Conservation (phyloP, 768 basidiomycete genomes). For the Fomitopsis pulvina region DNA sequence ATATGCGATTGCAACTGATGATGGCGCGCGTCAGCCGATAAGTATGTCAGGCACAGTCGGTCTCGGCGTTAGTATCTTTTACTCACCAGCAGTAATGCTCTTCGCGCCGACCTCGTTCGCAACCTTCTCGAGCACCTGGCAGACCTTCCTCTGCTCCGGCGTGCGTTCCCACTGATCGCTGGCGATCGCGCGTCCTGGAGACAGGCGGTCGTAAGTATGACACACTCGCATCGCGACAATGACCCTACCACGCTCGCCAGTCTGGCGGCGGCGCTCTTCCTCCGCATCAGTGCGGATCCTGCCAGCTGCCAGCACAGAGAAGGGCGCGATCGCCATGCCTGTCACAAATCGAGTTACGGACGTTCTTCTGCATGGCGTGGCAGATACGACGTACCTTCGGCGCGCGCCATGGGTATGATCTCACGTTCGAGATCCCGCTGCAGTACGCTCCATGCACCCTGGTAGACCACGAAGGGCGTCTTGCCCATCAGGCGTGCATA, state of each 20-base stretch:
- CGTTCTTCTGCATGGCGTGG: slow-evolving; percentile 25
- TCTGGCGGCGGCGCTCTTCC: slow-evolving; percentile 24
- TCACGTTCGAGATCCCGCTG: slow-evolving; percentile 37
- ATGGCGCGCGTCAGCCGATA: not conserved
- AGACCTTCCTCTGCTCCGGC: slow-evolving; percentile 36
- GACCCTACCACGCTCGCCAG: slow-evolving; percentile 26
- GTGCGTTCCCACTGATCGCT: slow-evolving; percentile 38
- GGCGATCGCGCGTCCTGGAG: slow-evolving; percentile 27
- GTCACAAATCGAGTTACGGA: not conserved
- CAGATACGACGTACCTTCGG: slow-evolving; percentile 20
- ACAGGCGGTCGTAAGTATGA: not conserved
- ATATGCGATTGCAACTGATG: slow-evolving; percentile 45
- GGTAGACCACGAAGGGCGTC: slow-evolving; percentile 38
- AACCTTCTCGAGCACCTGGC: slow-evolving; percentile 41
- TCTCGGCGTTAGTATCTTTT: slow-evolving; percentile 5
- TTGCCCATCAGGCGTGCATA: slow-evolving; percentile 30
- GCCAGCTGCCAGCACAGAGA: slow-evolving; percentile 35
- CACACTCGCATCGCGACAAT: slow-evolving; percentile 11
- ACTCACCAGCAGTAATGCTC: slow-evolving; percentile 39
- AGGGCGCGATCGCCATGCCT: slow-evolving; percentile 37
- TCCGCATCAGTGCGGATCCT: slow-evolving; percentile 34
- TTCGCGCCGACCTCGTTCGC: slow-evolving; percentile 43
- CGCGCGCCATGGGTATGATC: slow-evolving; percentile 28
- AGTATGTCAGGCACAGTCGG: not conserved
- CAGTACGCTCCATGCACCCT: slow-evolving; percentile 26